Evolutionary conservation across 169 alveolate species (phyloP), one percentile per base, ranked within the genome.

Genomic region (Eimeria maxima): DNA sequence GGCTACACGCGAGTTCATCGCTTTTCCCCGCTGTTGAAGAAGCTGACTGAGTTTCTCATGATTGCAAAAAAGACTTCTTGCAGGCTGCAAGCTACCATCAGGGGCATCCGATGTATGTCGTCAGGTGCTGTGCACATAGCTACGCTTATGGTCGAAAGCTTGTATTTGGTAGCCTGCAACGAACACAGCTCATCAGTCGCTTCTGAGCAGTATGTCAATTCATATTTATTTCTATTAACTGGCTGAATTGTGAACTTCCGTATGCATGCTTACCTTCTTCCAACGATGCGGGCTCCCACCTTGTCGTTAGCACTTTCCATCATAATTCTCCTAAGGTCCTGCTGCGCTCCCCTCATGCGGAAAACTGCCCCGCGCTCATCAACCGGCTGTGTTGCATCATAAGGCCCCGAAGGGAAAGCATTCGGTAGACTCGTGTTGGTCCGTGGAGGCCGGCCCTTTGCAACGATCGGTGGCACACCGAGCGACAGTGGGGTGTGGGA

Each of bases 381-480:
- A 4, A 87, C 93, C 24, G 83, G 60, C 80, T 87, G 93, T 60
- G 93, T 87, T 60, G 93, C 83, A 47, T 87, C 93, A 74, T 87
- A 87, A 29, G 93, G 93, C 83, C 93, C 93, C 27, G 93, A 87
- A 29, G 93, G 93, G 67, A 87, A 87, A 8, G 69, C 81, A 44
- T 63, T 87, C 20, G 83, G 87, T 11, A 71, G 57, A n/a, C 88
- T 74, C 83, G 65, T 13, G 69, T 69, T 78, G 57, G 60, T 60
- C 14, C 80, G 73, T 8, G 92, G 42, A 33, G 67, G 50, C 33
- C 95, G 89, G 73, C 96, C 86, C 44, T 45, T 78, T 10, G 89
- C 20, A 50, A 76, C 93, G 74, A 67, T 27, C 5, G 90, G 78
- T 42, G 96, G 96, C 87, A 93, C 96, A 11, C 96, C 96, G 76